These are phyloP conservation scores for Chlorella sp. DNA, from an alignment of 139 green algal species.

Conservation along the genomic window DNA sequence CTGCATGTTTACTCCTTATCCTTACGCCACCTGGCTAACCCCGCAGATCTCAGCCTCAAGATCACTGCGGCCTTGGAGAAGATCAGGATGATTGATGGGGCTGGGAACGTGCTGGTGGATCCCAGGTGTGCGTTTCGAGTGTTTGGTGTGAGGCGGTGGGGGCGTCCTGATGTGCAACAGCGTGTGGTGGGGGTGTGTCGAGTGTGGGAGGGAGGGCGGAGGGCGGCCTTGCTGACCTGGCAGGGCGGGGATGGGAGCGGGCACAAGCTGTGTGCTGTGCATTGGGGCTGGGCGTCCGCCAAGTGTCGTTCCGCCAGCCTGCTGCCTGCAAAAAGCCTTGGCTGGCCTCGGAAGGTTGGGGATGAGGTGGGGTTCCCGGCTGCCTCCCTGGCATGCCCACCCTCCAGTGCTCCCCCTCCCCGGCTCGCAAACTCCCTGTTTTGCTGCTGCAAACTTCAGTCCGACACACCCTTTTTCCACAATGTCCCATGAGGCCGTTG, in stretches of 20 bases:
- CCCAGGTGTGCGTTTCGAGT: background rate
- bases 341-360: too few relatives aligned
- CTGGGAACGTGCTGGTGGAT: constrained; percentile 4
- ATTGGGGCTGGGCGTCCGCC: too few relatives aligned
- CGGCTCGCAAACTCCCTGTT: too few relatives aligned
- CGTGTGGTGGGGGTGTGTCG: background rate
- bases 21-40: too few relatives aligned
- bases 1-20: background rate
- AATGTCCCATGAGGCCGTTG: too few relatives aligned
- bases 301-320: too few relatives aligned
- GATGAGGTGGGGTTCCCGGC: background rate
- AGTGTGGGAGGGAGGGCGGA: background rate
- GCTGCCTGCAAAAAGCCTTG: too few relatives aligned
- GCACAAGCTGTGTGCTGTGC: too few relatives aligned
- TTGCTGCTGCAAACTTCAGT: too few relatives aligned
- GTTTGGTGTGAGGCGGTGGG: background rate
- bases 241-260: too few relatives aligned
- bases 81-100: constrained; percentile 16
- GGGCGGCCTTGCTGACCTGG: too few relatives aligned
- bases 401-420: background rate
- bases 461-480: too few relatives aligned
- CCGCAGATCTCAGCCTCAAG: background rate
- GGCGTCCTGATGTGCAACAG: background rate
- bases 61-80: background rate
- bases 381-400: background rate